A percentile compares a stretch with the other conserved stretches of the same genome.
Evolutionary conservation across 2,329 filamentous ascomycete genomes (phyloP).

Genomic region (Verticillium nubilum): DNA sequence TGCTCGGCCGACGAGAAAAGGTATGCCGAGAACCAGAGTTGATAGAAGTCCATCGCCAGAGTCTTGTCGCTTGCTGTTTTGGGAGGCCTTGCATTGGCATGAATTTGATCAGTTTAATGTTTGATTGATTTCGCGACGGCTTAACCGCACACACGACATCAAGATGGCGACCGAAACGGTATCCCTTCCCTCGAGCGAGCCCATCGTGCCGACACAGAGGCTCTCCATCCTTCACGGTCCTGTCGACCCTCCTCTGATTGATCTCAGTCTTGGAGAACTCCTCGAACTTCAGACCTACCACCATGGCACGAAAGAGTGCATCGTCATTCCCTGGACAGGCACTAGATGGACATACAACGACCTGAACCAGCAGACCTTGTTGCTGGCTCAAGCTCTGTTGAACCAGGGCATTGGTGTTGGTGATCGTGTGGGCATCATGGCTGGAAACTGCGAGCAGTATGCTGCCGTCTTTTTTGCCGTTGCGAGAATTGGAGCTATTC

Average conservation of each 20-base stretch:
- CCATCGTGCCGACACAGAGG: slow-evolving; percentile 26
- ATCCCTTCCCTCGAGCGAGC: slow-evolving; percentile 16
- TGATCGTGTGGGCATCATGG: slow-evolving; percentile 71
- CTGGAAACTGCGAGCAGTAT: slow-evolving; percentile 78
- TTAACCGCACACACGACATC: background rate
- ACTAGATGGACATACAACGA: slow-evolving; percentile 68
- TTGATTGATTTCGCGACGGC: background rate
- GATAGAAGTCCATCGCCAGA: background rate
- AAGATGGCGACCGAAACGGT: slow-evolving; percentile 23
- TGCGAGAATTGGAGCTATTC: slow-evolving; percentile 58
- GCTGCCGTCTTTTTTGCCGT: slow-evolving; percentile 69
- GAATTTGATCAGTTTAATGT: background rate
- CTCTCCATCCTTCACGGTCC: slow-evolving; percentile 63
- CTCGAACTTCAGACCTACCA: slow-evolving; percentile 64
- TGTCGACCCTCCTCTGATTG: slow-evolving; percentile 61
- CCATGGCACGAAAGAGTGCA: slow-evolving; percentile 60
- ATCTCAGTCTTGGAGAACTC: slow-evolving; percentile 67
- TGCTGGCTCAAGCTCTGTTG: slow-evolving; percentile 60
- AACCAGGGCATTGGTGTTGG: slow-evolving; percentile 62
- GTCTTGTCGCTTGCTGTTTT: background rate
- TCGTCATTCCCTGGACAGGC: slow-evolving; percentile 72
- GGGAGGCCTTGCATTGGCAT: background rate
- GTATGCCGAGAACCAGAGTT: background rate
- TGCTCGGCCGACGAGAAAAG: background rate
- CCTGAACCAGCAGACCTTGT: slow-evolving; percentile 55